Percentiles rank a stretch among this genome's conserved stretches.
These are phyloP conservation scores for Sporisorium graminicola DNA, from an alignment of 1,284 basidiomycete species.

Conservation along the genomic window DNA sequence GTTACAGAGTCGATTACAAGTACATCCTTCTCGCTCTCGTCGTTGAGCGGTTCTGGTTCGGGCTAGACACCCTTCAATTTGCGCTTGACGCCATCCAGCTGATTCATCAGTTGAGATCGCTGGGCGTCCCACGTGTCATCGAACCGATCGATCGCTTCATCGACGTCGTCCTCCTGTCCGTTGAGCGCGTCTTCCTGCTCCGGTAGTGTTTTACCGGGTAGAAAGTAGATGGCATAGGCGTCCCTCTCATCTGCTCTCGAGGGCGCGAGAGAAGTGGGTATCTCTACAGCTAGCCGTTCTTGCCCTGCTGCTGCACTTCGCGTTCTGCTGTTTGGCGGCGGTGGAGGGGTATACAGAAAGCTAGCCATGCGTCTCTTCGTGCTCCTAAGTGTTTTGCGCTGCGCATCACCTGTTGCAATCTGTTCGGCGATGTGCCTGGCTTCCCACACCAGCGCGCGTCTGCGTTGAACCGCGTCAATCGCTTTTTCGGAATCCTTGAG, in stretches of 20 bases:
- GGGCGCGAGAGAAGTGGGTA: not conserved
- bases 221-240: constrained; percentile 26
- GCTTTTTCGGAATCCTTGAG: not conserved
- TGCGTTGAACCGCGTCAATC: not conserved
- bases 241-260: not conserved
- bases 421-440: constrained; percentile 25
- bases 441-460: constrained; percentile 17
- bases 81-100: constrained; percentile 22
- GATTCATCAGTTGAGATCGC: not conserved
- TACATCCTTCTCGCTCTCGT: not conserved
- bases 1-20: not conserved
- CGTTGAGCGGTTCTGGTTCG: not conserved
- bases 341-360: constrained; percentile 29
- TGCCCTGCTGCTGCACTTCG: not conserved
- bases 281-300: constrained; percentile 11
- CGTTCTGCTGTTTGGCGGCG: not conserved
- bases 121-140: constrained; percentile 24
- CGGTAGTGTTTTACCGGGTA: constrained; percentile 29
- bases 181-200: constrained; percentile 45
- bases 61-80: too few relatives aligned
- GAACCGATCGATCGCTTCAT: constrained; percentile 33
- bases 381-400: constrained; percentile 20
- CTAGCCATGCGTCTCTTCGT: constrained; percentile 36
- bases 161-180: constrained; percentile 41
- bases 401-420: constrained; percentile 20